Percentiles rank a stretch among this genome's conserved stretches.
Conservation (phyloP, 73 alveolate species). For the Tetrahymena thermophila region DNA sequence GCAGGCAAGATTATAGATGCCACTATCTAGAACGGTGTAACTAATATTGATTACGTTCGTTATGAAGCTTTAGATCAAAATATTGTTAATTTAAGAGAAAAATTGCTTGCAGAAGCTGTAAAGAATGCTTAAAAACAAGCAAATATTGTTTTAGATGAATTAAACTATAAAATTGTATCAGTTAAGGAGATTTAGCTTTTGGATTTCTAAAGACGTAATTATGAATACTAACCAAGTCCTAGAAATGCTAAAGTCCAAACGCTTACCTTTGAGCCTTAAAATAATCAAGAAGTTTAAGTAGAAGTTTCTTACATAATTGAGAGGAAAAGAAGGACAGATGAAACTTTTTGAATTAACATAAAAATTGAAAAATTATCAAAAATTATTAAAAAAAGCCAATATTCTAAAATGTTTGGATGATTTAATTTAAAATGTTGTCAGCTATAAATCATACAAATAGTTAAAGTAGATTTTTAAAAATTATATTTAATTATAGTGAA, state of each 20-base stretch:
- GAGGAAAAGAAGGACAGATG: not conserved
- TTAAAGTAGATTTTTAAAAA: too few species aligned
- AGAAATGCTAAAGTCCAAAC: not conserved
- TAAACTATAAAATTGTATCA: not conserved
- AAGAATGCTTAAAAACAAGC: not conserved
- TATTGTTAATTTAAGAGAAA: not conserved
- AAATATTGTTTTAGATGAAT: not conserved
- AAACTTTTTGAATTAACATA: not conserved
- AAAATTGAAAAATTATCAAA: not conserved
- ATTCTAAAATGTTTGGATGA: too few species aligned
- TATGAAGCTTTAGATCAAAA: not conserved
- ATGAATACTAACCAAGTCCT: not conserved
- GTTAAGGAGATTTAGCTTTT: not conserved
- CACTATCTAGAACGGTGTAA: not conserved
- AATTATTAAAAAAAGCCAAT: too few species aligned
- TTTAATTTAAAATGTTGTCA: too few species aligned
- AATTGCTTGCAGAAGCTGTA: not conserved
- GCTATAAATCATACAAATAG: too few species aligned
- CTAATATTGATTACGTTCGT: not conserved
- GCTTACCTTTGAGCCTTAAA: not conserved
- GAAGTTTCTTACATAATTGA: not conserved
- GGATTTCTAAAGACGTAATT: not conserved
- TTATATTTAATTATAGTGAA: too few species aligned
- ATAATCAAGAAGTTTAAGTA: not conserved
- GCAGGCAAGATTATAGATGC: not conserved